Evolutionary conservation across 371 early-diverging fungal genomes (phyloP).

Genomic region (Mucor irregularis): DNA sequence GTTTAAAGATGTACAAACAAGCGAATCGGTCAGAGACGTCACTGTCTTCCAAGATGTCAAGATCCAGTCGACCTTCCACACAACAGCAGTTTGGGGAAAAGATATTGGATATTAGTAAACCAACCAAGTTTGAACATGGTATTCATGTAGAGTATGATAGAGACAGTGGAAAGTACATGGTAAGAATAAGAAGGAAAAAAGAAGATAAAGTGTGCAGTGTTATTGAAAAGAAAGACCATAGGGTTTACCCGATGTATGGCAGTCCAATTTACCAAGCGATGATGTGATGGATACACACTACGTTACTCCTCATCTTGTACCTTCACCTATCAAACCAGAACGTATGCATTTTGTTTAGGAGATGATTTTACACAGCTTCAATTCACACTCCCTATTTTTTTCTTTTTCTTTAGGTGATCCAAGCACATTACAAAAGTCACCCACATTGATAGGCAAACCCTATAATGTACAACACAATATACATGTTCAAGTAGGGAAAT

Average conservation of each 20-base stretch:
- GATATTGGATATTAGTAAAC: slow-evolving; percentile 62
- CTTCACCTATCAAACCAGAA: slow-evolving; percentile 39
- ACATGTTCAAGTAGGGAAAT: slow-evolving; percentile 59
- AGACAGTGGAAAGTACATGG: slow-evolving; percentile 65
- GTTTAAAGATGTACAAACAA: slow-evolving; percentile 41
- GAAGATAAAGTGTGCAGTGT: background rate
- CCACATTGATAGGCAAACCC: slow-evolving; percentile 56
- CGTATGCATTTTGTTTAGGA: slow-evolving; percentile 5
- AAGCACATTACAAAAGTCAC: slow-evolving; percentile 13
- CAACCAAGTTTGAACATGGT: slow-evolving; percentile 68
- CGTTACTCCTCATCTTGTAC: slow-evolving; percentile 65
- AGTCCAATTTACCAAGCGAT: slow-evolving; percentile 59
- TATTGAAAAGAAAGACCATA: slow-evolving; percentile 19
- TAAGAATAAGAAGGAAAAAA: slow-evolving; percentile 11
- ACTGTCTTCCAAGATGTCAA: slow-evolving; percentile 44
- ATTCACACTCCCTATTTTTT: background rate
- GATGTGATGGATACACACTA: slow-evolving; percentile 65
- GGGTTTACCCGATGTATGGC: slow-evolving; percentile 72
- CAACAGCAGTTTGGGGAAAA: slow-evolving; percentile 39
- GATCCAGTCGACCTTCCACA: slow-evolving; percentile 25
- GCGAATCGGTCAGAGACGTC: slow-evolving; percentile 38
- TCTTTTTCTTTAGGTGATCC: slow-evolving; percentile 15
- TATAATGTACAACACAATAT: slow-evolving; percentile 65
- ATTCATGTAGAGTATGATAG: slow-evolving; percentile 68
- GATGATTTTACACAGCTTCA: too few species aligned